Conservation (phyloP, 352 stramenopile species). For the Pythium rhizo-oryzae region DNA sequence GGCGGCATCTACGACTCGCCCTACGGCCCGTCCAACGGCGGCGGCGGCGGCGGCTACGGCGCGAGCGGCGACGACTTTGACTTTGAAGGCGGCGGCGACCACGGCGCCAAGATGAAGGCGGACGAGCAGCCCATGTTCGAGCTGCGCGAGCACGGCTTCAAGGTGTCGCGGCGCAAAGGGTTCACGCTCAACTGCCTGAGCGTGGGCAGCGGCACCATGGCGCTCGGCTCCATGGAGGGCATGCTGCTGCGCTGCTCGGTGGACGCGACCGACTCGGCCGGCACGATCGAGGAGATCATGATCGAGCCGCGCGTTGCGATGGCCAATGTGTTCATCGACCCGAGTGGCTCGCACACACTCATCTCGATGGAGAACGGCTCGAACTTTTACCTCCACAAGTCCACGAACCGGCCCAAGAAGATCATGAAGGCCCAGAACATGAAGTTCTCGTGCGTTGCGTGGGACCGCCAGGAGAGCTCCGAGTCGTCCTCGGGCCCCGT, state of each 20-base stretch:
- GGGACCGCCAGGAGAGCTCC: conserved; percentile 76
- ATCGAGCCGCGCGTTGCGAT: conserved; percentile 88
- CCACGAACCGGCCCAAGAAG: conserved; percentile 79
- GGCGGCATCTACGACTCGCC: conserved; percentile 43
- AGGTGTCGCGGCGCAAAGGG: conserved; percentile 82
- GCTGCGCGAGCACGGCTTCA: conserved; percentile 83
- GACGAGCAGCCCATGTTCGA: conserved; percentile 87
- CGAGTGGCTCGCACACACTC: conserved; percentile 76
- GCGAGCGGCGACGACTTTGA: conserved; percentile 75
- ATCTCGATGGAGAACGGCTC: conserved; percentile 89
- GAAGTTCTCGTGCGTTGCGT: conserved; percentile 82
- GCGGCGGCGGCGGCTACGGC: conserved; percentile 19
- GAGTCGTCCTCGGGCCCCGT: conserved; percentile 63
- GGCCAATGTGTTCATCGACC: conserved; percentile 80
- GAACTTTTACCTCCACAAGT: conserved; percentile 86
- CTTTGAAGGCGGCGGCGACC: conserved; percentile 66
- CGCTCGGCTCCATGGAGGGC: conserved; percentile 81
- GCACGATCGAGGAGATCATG: conserved; percentile 86
- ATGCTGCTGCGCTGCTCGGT: conserved; percentile 80
- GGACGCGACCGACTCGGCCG: conserved; percentile 74
- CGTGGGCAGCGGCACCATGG: conserved; percentile 81
- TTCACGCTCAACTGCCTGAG: conserved; percentile 85
- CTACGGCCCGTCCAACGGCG: conserved; percentile 18
- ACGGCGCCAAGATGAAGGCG: conserved; percentile 47
- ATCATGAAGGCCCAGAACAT: conserved; percentile 82